Percentiles rank a stretch among this genome's conserved stretches.
Conservation (phyloP, 2,329 filamentous ascomycete genomes). For the Golovinomyces cichoracearum region DNA sequence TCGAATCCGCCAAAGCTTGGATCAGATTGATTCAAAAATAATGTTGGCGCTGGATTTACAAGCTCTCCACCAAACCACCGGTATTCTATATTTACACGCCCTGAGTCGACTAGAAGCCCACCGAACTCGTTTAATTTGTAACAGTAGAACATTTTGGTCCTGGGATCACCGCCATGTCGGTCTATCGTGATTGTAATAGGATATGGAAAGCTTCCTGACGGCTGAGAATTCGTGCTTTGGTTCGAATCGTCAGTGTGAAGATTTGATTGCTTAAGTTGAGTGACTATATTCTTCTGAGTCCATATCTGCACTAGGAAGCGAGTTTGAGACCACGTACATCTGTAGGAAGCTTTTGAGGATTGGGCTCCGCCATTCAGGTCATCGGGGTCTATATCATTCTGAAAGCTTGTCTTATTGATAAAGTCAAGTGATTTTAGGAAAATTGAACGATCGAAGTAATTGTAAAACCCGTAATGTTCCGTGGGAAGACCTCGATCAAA, state of each 20-base stretch:
- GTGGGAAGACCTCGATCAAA: constrained; percentile 57
- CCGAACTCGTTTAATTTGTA: constrained; percentile 24
- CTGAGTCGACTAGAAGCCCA: constrained; percentile 20
- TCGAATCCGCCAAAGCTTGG: constrained; percentile 31
- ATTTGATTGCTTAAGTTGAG: constrained; percentile 18
- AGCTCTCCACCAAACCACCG: constrained; percentile 25
- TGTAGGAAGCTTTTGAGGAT: constrained; percentile 25
- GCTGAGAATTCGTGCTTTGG: constrained; percentile 12
- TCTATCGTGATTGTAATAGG: constrained; percentile 35
- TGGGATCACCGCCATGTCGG: constrained; percentile 31
- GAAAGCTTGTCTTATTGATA: constrained; percentile 20
- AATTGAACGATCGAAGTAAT: constrained; percentile 67
- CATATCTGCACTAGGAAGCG: constrained; percentile 39
- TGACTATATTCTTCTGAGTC: constrained; percentile 25
- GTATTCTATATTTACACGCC: constrained; percentile 23
- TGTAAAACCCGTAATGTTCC: constrained; percentile 88
- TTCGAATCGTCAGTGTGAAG: constrained; percentile 3
- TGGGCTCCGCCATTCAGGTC: constrained; percentile 30
- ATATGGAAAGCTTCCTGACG: constrained; percentile 35
- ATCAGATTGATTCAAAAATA: constrained; percentile 17
- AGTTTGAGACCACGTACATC: constrained; percentile 33
- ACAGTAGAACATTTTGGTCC: constrained; percentile 27
- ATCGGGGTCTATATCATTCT: constrained; percentile 19
- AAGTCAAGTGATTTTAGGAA: constrained; percentile 39
- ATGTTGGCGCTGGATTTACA: constrained; percentile 23